These are phyloP conservation scores for Cucurbita argyrosperma DNA, from an alignment of 306 rosid species.

Conservation along the genomic window DNA sequence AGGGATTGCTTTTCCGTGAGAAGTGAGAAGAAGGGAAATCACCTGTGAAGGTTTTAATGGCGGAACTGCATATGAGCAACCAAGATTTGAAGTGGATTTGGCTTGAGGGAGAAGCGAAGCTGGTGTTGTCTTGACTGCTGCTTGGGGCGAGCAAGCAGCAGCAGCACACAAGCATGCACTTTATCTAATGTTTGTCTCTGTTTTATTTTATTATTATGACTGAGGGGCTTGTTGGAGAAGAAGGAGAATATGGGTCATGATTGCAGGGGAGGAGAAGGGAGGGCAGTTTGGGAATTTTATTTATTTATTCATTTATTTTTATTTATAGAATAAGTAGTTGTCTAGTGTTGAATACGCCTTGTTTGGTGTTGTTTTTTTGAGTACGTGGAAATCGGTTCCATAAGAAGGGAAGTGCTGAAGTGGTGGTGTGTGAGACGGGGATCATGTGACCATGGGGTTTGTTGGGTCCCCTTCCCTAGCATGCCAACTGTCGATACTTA, in stretches of 20 bases:
- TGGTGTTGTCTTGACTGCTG: background rate
- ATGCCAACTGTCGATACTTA: too few relatives aligned
- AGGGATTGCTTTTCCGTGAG: constrained; percentile 26
- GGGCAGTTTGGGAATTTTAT: background rate
- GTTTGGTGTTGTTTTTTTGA: background rate
- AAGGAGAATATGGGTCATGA: background rate
- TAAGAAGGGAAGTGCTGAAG: background rate
- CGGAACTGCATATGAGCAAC: constrained; percentile 9
- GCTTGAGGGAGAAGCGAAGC: constrained; percentile 55
- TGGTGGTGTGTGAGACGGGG: background rate
- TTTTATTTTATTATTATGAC: background rate
- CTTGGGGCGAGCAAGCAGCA: background rate
- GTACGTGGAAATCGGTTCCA: background rate
- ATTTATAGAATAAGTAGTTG: background rate
- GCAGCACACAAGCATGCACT: background rate
- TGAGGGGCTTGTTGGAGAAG: background rate
- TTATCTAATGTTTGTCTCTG: background rate
- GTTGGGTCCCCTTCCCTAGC: background rate
- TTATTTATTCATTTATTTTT: background rate
- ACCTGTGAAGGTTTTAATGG: constrained; percentile 39
- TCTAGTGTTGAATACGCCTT: background rate
- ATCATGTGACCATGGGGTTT: background rate
- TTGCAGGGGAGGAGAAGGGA: background rate
- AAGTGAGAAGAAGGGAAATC: constrained; percentile 5
- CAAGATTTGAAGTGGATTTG: constrained; percentile 5